Percentiles rank a stretch among this genome's conserved stretches.
phyloP scores from a whole-genome alignment of 768 basidiomycete genomes.

The Suillus fuscotomentosus region DNA sequence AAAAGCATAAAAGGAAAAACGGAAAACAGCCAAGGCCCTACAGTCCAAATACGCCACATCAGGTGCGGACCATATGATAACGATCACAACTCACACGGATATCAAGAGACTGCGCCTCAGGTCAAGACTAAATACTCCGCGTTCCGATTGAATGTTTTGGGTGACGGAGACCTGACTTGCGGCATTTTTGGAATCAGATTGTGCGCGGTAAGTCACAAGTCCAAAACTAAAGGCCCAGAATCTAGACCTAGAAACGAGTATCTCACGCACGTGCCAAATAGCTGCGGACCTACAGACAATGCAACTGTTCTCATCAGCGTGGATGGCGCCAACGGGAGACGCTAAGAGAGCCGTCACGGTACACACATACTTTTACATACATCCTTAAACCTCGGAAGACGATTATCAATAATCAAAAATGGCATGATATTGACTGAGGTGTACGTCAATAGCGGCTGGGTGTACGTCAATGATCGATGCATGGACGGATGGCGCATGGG shows the following conservation, averaged over 20 bases:
- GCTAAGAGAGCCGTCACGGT: not conserved
- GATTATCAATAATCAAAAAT: not conserved
- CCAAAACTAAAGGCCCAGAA: not conserved
- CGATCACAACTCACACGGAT: slow-evolving; percentile 17
- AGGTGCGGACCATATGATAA: slow-evolving; percentile 5
- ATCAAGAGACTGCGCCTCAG: slow-evolving; percentile 23
- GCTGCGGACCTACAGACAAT: not conserved
- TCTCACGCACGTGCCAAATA: not conserved
- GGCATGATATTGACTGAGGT: not conserved
- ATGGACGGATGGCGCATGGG: not conserved
- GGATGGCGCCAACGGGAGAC: not conserved
- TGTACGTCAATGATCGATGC: not conserved
- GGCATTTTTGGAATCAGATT: no score
- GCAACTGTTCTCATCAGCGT: not conserved
- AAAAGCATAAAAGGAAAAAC: not conserved
- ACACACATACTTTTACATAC: not conserved
- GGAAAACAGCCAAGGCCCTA: not conserved
- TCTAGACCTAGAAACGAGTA: not conserved
- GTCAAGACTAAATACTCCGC: slow-evolving; percentile 1
- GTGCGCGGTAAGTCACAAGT: not conserved
- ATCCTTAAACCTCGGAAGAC: not conserved
- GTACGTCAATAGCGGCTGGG: not conserved
- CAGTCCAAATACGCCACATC: slow-evolving; percentile 1
- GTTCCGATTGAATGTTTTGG: not conserved
- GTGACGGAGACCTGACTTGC: not conserved